phyloP scores from a whole-genome alignment of 768 basidiomycete species.

The Podaxis sp. region DNA sequence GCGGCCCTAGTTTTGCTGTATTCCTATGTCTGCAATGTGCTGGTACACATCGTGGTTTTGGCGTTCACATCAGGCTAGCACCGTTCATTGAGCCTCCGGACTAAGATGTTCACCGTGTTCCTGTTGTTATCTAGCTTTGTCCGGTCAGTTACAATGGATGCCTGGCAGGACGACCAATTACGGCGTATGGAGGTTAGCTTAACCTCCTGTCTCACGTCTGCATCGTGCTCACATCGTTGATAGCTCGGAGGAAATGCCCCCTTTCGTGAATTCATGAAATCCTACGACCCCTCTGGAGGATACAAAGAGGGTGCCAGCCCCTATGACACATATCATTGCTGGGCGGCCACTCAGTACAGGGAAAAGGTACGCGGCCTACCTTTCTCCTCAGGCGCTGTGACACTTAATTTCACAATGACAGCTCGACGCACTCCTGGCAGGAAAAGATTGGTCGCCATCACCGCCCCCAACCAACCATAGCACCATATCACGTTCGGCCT shows the following conservation, averaged over 20 bases:
- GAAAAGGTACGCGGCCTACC: conserved; percentile 68
- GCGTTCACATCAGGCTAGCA: conserved; percentile 83
- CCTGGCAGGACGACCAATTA: conserved; percentile 89
- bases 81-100: conserved; percentile 18
- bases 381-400: conserved; percentile 11
- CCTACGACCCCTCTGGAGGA: conserved; percentile 71
- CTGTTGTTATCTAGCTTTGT: conserved; percentile 66
- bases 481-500: conserved; percentile 38
- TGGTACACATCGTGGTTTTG: conserved; percentile 84
- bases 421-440: conserved; percentile 78
- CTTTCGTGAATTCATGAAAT: conserved; percentile 76
- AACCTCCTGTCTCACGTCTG: conserved; percentile 9
- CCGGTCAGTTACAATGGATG: conserved; percentile 94
- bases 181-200: conserved; percentile 80
- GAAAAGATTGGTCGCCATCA: conserved; percentile 77
- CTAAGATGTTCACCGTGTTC: conserved; percentile 21
- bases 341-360: conserved; percentile 93
- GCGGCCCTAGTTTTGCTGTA: conserved; percentile 63
- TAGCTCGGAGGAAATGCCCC: conserved; percentile 88
- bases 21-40: conserved; percentile 93
- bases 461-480: conserved; percentile 55
- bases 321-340: conserved; percentile 85
- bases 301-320: conserved; percentile 61
- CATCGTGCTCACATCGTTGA: conserved; percentile 11
- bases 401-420: conserved; percentile 34